A percentile compares a stretch with the other conserved stretches of the same genome.
Conservation (phyloP, 2,329 filamentous ascomycete species). For the Waltergamsia citrina region DNA sequence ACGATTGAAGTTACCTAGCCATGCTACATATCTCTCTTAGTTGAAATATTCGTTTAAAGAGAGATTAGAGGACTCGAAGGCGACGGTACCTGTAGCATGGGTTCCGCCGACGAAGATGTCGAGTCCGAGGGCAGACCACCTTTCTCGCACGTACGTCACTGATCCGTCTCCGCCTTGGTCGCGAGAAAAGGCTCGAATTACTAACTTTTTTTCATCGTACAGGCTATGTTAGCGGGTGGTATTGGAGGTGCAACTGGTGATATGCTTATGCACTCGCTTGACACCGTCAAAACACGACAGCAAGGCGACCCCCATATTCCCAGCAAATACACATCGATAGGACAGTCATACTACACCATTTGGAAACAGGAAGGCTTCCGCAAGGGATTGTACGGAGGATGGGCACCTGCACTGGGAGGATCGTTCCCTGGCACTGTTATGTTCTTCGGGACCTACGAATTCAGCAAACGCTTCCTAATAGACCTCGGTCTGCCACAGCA, state of each 20-base stretch:
- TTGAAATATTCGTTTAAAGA: too few relatives aligned
- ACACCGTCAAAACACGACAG: slow-evolving; percentile 96
- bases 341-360: slow-evolving; percentile 86
- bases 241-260: slow-evolving; percentile 89
- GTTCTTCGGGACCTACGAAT: slow-evolving; percentile 96
- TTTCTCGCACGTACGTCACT: slow-evolving; percentile 29
- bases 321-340: slow-evolving; percentile 84
- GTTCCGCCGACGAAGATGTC: slow-evolving; percentile 19
- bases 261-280: slow-evolving; percentile 96
- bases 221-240: slow-evolving; percentile 95
- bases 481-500: slow-evolving; percentile 76
- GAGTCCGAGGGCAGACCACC: slow-evolving; percentile 32
- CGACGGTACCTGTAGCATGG: slow-evolving; percentile 19
- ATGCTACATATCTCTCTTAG: too few relatives aligned
- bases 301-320: slow-evolving; percentile 92
- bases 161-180: background rate
- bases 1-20: too few relatives aligned
- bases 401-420: slow-evolving; percentile 79
- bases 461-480: slow-evolving; percentile 81
- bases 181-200: background rate
- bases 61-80: background rate
- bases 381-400: slow-evolving; percentile 86
- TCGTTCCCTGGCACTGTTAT: slow-evolving; percentile 90
- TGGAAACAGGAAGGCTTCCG: slow-evolving; percentile 83
- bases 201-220: slow-evolving; percentile 4